phyloP scores from a whole-genome alignment of 1,139 yeast genomes.

The Saccharomyces hybrid region DNA sequence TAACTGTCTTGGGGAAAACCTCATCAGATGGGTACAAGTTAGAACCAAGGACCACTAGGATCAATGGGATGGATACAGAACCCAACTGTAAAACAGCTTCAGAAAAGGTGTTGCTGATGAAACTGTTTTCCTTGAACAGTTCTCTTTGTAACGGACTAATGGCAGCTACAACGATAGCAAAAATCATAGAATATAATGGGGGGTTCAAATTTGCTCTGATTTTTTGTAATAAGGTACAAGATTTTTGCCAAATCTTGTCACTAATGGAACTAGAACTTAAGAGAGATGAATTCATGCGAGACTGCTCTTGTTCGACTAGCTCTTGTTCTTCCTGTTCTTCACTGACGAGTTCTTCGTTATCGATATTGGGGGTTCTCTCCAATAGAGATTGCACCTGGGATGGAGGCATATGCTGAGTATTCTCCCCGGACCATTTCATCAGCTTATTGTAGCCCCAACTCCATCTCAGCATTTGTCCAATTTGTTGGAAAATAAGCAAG shows the following conservation, averaged over 20 bases:
- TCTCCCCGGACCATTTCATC: constrained; percentile 39
- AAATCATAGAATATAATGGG: constrained; percentile 86
- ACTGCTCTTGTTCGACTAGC: not conserved
- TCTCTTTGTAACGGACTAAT: constrained; percentile 58
- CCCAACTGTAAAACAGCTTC: constrained; percentile 75
- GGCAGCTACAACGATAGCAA: constrained; percentile 77
- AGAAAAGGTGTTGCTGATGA: constrained; percentile 69
- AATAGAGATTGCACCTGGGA: constrained; percentile 19
- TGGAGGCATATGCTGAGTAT: constrained; percentile 25
- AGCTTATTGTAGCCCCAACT: constrained; percentile 73
- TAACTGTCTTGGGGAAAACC: constrained; percentile 55
- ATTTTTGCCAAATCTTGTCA: constrained; percentile 9
- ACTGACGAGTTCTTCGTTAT: not conserved
- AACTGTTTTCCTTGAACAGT: constrained; percentile 58
- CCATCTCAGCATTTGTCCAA: constrained; percentile 74
- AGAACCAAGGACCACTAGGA: constrained; percentile 67
- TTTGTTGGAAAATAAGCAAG: constrained; percentile 63
- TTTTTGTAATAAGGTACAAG: constrained; percentile 2
- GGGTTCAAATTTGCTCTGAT: constrained; percentile 66
- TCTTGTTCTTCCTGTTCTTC: not conserved
- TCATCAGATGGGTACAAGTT: constrained; percentile 61
- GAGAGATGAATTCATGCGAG: not conserved
- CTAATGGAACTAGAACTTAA: constrained; percentile 7
- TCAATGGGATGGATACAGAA: constrained; percentile 79
- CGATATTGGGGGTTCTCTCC: constrained; percentile 3